A percentile compares a stretch with the other conserved stretches of the same genome.
These are phyloP conservation scores for Rhodotorula sp. DNA, from an alignment of 1,284 basidiomycete genomes.

Conservation along the genomic window DNA sequence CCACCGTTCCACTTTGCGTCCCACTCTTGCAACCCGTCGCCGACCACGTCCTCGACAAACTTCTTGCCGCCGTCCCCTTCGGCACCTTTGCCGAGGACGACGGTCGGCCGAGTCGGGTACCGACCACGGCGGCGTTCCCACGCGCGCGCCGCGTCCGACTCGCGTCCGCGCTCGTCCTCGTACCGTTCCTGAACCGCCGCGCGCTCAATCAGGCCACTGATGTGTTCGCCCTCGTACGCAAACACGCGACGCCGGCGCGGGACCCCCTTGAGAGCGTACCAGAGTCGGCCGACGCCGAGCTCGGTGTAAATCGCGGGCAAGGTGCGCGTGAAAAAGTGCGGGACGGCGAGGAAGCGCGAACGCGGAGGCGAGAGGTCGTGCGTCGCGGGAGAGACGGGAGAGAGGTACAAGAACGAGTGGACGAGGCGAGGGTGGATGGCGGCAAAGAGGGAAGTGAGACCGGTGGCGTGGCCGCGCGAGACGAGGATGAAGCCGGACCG, in stretches of 20 bases:
- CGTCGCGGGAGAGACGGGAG: slow-evolving; percentile 25
- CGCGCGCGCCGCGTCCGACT: slow-evolving; percentile 23
- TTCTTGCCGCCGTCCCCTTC: slow-evolving; percentile 9
- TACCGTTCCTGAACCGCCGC: slow-evolving; percentile 28
- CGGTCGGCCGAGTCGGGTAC: slow-evolving; percentile 36
- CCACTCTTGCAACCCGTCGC: slow-evolving; percentile 30
- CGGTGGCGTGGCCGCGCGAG: slow-evolving; percentile 23
- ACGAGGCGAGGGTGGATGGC: slow-evolving; percentile 30
- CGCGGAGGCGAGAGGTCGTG: background rate
- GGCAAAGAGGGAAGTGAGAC: slow-evolving; percentile 33
- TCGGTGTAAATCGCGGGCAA: slow-evolving; percentile 27
- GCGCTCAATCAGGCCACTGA: slow-evolving; percentile 31
- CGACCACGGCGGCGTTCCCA: slow-evolving; percentile 29
- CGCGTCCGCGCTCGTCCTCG: slow-evolving; percentile 24
- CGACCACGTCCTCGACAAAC: slow-evolving; percentile 36
- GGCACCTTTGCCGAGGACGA: slow-evolving; percentile 12
- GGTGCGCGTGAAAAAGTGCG: slow-evolving; percentile 22
- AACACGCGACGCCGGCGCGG: slow-evolving; percentile 22
- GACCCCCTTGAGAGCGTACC: slow-evolving; percentile 25
- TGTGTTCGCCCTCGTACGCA: slow-evolving; percentile 16
- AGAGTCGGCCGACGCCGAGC: slow-evolving; percentile 24
- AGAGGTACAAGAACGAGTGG: slow-evolving; percentile 37
- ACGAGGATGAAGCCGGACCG: slow-evolving; percentile 37
- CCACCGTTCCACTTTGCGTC: slow-evolving; percentile 33
- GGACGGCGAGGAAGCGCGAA: slow-evolving; percentile 14